A percentile compares a stretch with the other conserved stretches of the same genome.
Evolutionary conservation across 805 yeast genomes (phyloP).

Genomic region (Grigorovia yakushimaensis): DNA sequence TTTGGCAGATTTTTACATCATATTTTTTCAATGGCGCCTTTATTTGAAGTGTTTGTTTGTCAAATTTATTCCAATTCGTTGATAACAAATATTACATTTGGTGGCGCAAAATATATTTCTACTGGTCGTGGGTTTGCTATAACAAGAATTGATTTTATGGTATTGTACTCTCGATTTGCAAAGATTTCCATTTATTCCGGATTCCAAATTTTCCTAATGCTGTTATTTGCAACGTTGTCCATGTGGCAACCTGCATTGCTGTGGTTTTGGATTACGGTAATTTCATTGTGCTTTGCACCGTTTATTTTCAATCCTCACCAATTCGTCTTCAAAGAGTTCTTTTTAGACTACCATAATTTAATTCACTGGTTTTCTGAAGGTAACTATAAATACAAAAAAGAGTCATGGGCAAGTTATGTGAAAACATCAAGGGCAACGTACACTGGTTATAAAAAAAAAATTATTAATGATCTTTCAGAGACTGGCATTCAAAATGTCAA

Average conservation of each 20-base stretch:
- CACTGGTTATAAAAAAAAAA: conserved; percentile 81
- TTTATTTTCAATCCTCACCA: conserved; percentile 73
- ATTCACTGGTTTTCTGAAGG: conserved; percentile 78
- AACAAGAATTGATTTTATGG: conserved; percentile 61
- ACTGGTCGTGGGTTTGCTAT: conserved; percentile 95
- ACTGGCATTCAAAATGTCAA: conserved; percentile 52
- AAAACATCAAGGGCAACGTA: conserved; percentile 75
- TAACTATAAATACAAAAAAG: conserved; percentile 50
- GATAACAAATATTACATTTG: conserved; percentile 67
- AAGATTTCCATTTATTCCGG: conserved; percentile 73
- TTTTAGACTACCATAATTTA: conserved; percentile 53
- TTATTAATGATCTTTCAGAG: conserved; percentile 59
- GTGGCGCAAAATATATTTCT: conserved; percentile 86
- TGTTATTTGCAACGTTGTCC: conserved; percentile 65
- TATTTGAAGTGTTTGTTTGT: conserved; percentile 92
- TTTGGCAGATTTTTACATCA: conserved; percentile 62
- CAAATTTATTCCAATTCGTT: conserved; percentile 82
- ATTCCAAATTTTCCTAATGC: conserved; percentile 52
- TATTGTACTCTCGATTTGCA: conserved; percentile 68
- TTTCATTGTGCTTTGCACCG: conserved; percentile 61
- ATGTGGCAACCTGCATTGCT: conserved; percentile 72
- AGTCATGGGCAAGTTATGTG: conserved; percentile 74
- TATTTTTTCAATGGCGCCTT: conserved; percentile 71
- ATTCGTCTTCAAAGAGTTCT: conserved; percentile 57
- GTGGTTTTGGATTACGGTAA: conserved; percentile 66